Base-by-base conservation (phyloP, 2,329 filamentous ascomycete genomes). In the Paramyrothecium roridum region DNA sequence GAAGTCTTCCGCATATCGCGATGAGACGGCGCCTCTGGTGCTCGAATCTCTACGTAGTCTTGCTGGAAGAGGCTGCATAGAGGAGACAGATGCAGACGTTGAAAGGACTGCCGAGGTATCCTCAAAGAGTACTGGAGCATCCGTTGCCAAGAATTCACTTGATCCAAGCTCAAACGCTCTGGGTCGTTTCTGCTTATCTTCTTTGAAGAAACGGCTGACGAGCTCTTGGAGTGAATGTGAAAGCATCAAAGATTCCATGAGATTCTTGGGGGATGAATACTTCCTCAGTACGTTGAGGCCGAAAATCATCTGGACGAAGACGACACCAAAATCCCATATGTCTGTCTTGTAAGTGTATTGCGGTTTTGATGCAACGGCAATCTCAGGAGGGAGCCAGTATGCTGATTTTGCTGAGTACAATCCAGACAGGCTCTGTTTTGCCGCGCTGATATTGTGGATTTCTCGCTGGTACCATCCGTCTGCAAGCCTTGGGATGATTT, bases 251-350 rank as follows among this genome's bases (percentile, higher is more conserved):
- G 85, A 85, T 13, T 88, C 85, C 67, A 91, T 86, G 52, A 96
- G 73, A 46, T 85, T 84, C 55, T 82, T 84, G 1, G 93, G 93
- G 1, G 91, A 96, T 17, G 87, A 86, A 70, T 95, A 93, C 56
- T 87, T 89, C 56, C 88, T 81, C 19, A 89, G 79, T 8, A 91
- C 83, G 61, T 91, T 85, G 34, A 91, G 79, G 2, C 95, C 95
- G 69, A 97, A 93, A 3, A 95, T 83, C 91, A 98, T 97, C 69
- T 99, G 93, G 43, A 96, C 73, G 63, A 97, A 90, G 6, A 97
- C 83, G 30, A 97, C 85, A 4, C 95, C 95, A 64, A 99, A 86
- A 61, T 97, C 90, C 95, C 95, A 99, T 10, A 98, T 84, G 69
- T 98, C 95, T 0, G 91, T 91, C 70, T 96, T 96, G 64, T 83